Evolutionary conservation across 495 filamentous ascomycete species (phyloP), one percentile per base, ranked within the genome.

Genomic region (Copromyces sp.): DNA sequence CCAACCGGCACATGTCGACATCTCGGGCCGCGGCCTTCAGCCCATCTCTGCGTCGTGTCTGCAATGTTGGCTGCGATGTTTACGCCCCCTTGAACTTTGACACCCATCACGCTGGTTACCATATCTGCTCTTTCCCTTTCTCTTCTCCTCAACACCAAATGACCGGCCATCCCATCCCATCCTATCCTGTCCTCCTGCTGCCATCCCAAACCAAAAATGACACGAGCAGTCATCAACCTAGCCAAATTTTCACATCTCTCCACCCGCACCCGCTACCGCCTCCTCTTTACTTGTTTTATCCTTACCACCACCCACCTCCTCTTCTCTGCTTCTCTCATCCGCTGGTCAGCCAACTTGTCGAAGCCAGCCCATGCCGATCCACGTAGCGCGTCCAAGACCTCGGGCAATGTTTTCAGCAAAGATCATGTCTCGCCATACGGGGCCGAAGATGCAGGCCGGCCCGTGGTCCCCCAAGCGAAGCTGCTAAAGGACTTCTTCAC

Each of bases 261-360:
- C 12, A 40, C 68, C 24, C 70, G 72, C 38, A 65, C 74, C 37
- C 72, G 77, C 29, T 74, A 75, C 72, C 72, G 75, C 4, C 20
- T 74, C 9, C 24, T 78, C 45, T 12, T 61, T 61, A 32, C 53
- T 61, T 61, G 53, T 61, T 61, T 74, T 12, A 12, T 75, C 3
- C 61, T 41, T 29, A n/a, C 73, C 8, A 41, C 47, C 39, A 12
- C 68, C 37, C 35, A 69, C 0, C 35, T 74, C 14, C 16, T 75
- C 39, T 75, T 71, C 47, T 35, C 35, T 2, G 39, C 29, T 4
- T 41, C 45, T 12, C 24, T 68, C 40, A 69, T 45, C 9, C 69
- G 68, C 53, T 59, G 70, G 70, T 20, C 71, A 17, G 16, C 71
- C 6, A 39, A 65, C 39, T 17, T 72, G 59, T n/a, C 35, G 11